Conservation (phyloP, 805 yeast species). For the Scheffersomyces spartinae region DNA sequence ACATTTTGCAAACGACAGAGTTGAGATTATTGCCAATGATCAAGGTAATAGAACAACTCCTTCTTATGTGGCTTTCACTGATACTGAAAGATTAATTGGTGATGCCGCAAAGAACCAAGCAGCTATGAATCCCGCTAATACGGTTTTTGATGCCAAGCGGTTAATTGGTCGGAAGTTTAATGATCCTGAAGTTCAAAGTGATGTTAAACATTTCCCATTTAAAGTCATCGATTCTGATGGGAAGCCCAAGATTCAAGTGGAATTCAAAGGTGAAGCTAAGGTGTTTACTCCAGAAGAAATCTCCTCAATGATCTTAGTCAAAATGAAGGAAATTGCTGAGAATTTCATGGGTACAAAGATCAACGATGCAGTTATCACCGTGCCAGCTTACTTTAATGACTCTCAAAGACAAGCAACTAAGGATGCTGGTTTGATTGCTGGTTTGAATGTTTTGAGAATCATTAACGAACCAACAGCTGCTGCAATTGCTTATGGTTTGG, state of each 20-base stretch:
- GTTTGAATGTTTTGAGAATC: constrained; percentile 37
- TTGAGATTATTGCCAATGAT: constrained; percentile 39
- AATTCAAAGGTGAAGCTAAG: constrained; percentile 36
- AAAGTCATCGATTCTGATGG: constrained; percentile 33
- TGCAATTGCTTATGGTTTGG: constrained; percentile 93
- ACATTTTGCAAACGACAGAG: constrained; percentile 34
- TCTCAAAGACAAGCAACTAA: constrained; percentile 42
- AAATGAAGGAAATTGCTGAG: constrained; percentile 69
- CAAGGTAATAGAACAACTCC: constrained; percentile 44
- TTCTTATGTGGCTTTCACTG: constrained; percentile 37
- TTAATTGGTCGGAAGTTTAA: constrained; percentile 50
- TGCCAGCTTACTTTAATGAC: constrained; percentile 40
- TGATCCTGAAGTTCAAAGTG: constrained; percentile 51
- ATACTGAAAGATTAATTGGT: constrained; percentile 40
- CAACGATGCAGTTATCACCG: constrained; percentile 38
- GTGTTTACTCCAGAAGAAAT: constrained; percentile 38
- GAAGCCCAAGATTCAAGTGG: constrained; percentile 36
- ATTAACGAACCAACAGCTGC: constrained; percentile 68
- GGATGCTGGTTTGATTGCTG: constrained; percentile 42
- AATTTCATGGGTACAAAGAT: constrained; percentile 75
- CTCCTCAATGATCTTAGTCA: constrained; percentile 38
- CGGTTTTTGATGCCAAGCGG: constrained; percentile 40
- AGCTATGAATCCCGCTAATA: constrained; percentile 38
- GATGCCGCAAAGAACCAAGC: constrained; percentile 42
- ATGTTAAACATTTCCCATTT: constrained; percentile 38